A percentile compares a stretch with the other conserved stretches of the same genome.
Evolutionary conservation across 441 rosid species (phyloP).

Genomic region (Mallotus repandus): DNA sequence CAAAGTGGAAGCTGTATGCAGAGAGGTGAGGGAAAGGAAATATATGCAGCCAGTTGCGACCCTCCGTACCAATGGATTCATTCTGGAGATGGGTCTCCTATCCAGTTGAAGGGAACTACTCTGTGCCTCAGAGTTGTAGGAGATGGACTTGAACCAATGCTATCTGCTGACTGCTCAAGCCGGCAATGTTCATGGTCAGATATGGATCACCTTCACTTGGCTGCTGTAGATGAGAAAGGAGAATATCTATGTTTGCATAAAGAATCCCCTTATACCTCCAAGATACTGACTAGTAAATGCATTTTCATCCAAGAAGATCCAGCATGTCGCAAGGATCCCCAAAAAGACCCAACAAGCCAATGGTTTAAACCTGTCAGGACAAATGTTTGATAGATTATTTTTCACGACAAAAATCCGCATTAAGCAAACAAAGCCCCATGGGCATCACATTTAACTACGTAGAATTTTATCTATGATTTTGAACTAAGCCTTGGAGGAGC

Average conservation of each 20-base stretch:
- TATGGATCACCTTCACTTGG: slow-evolving; percentile 24
- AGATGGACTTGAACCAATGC: not conserved
- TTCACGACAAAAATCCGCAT: not conserved
- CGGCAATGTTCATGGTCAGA: slow-evolving; percentile 26
- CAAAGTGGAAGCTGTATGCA: slow-evolving; percentile 53
- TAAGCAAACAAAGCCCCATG: too few relatives aligned
- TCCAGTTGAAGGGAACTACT: slow-evolving; percentile 8
- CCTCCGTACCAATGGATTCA: slow-evolving; percentile 1
- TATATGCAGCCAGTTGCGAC: slow-evolving; percentile 5
- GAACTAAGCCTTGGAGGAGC: too few relatives aligned
- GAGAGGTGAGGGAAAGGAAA: not conserved
- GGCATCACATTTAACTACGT: too few relatives aligned
- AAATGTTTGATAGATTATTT: not conserved
- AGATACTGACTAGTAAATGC: slow-evolving; percentile 25
- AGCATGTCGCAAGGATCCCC: slow-evolving; percentile 16
- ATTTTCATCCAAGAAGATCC: slow-evolving; percentile 23
- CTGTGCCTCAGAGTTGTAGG: not conserved
- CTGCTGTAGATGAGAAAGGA: slow-evolving; percentile 22
- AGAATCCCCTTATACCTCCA: slow-evolving; percentile 13
- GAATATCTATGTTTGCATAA: slow-evolving; percentile 27
- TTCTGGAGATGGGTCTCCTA: slow-evolving; percentile 21
- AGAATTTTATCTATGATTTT: too few relatives aligned
- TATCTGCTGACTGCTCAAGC: slow-evolving; percentile 25
- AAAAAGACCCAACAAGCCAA: slow-evolving; percentile 29
- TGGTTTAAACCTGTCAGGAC: slow-evolving; percentile 31